A percentile compares a stretch with the other conserved stretches of the same genome.
These are phyloP conservation scores for Anisodus acutangulus DNA, from an alignment of 257 asterid species.

Conservation along the genomic window DNA sequence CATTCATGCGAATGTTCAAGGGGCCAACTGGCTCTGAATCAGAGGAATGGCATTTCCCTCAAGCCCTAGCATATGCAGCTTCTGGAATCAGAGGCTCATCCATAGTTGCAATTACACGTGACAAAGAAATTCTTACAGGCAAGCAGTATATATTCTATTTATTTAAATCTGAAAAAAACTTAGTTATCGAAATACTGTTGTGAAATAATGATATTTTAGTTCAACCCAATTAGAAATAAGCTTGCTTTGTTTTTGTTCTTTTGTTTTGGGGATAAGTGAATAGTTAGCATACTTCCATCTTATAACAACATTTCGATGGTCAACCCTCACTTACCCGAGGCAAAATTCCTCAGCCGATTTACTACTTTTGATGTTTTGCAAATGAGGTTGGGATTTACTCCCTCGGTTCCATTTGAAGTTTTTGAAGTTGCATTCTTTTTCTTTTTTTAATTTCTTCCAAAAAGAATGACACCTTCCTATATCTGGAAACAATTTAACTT, in stretches of 20 bases:
- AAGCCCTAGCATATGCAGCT: conserved; percentile 79
- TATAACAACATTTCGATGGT: background rate
- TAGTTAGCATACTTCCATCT: conserved; percentile 1
- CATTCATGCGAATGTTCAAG: conserved; percentile 96
- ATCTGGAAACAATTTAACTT: background rate
- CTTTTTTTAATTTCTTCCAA: background rate
- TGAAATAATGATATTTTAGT: background rate
- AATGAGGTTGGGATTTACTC: background rate
- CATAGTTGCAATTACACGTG: conserved; percentile 77
- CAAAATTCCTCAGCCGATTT: background rate
- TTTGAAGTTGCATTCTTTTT: background rate
- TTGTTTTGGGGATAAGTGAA: conserved; percentile 1
- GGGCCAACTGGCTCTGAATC: conserved; percentile 65
- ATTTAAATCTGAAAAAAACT: background rate
- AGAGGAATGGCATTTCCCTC: conserved; percentile 91
- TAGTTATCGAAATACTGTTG: background rate
- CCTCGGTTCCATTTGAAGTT: background rate
- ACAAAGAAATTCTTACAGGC: conserved; percentile 93
- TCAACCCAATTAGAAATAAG: background rate
- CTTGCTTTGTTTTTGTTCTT: background rate
- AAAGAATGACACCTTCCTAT: background rate
- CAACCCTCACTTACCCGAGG: background rate
- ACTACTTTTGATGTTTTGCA: conserved; percentile 8
- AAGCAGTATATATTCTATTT: conserved; percentile 32
- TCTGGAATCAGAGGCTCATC: conserved; percentile 79